Evolutionary conservation across 768 basidiomycete genomes (phyloP).

Genomic region (Goffeauzyma gilvescens): DNA sequence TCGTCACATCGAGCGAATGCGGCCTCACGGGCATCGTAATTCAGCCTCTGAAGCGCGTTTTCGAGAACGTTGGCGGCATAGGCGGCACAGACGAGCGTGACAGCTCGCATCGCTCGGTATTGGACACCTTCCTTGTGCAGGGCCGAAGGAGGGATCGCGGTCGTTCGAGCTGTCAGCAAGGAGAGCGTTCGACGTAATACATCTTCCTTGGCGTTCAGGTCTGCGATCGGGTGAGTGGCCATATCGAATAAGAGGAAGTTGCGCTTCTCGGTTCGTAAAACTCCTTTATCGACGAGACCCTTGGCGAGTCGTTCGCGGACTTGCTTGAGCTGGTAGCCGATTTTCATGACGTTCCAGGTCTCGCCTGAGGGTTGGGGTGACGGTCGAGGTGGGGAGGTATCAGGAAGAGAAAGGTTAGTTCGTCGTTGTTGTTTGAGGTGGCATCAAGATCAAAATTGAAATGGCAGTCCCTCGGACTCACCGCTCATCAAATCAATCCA

Average conservation of each 20-base stretch:
- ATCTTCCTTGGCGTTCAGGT: constrained; percentile 70
- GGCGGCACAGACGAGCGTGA: constrained; percentile 71
- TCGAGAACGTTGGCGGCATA: constrained; percentile 91
- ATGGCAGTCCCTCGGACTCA: too few species aligned
- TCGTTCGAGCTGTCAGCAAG: constrained; percentile 64
- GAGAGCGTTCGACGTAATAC: constrained; percentile 57
- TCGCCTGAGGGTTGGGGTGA: constrained; percentile 54
- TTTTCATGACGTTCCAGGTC: constrained; percentile 99
- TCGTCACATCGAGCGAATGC: constrained; percentile 90
- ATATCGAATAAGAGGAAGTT: constrained; percentile 98
- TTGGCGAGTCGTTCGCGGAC: constrained; percentile 95
- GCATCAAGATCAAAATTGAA: too few species aligned
- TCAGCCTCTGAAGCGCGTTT: constrained; percentile 71
- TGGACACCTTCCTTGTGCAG: constrained; percentile 57
- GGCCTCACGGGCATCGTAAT: constrained; percentile 80
- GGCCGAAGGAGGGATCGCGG: constrained; percentile 55
- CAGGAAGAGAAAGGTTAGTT: too few species aligned
- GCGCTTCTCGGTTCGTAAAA: constrained; percentile 95
- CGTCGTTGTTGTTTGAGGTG: too few species aligned
- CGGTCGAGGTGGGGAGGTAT: too few species aligned
- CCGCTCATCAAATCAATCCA: constrained; percentile 94
- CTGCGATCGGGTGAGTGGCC: constrained; percentile 96
- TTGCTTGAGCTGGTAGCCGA: constrained; percentile 95
- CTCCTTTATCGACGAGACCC: constrained; percentile 90
- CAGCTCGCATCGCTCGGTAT: constrained; percentile 58